Percentiles rank a stretch among this genome's conserved stretches.
Conservation (phyloP, 768 basidiomycete species). For the Suillus spraguei region DNA sequence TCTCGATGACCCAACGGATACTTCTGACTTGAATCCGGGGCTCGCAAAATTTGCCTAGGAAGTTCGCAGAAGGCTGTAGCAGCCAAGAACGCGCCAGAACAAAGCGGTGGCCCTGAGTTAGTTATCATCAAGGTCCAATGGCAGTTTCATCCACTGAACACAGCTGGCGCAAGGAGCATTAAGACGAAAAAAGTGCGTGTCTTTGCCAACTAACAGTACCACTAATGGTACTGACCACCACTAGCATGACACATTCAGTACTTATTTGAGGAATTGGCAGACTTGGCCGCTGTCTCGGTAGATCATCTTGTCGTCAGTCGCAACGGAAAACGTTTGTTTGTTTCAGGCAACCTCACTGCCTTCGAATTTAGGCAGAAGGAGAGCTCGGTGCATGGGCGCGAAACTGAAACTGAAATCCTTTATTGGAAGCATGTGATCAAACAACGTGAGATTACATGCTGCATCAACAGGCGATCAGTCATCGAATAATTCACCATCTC, state of each 20-base stretch:
- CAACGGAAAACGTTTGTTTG: conserved; percentile 63
- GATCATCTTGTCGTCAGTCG: conserved; percentile 62
- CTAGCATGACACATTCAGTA: conserved; percentile 68
- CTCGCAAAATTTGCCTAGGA: conserved; percentile 56
- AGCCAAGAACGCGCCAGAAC: conserved; percentile 26
- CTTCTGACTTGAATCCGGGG: conserved; percentile 60
- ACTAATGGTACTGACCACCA: not conserved
- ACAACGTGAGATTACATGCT: conserved; percentile 63
- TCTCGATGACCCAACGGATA: conserved; percentile 49
- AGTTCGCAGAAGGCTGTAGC: conserved; percentile 32
- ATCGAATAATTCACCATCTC: conserved; percentile 16
- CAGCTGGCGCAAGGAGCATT: conserved; percentile 47
- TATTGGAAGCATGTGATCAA: conserved; percentile 66
- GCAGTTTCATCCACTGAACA: conserved; percentile 63
- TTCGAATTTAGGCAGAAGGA: conserved; percentile 69
- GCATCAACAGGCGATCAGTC: conserved; percentile 21
- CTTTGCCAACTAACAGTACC: not conserved
- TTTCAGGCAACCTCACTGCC: conserved; percentile 65
- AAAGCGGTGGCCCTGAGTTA: conserved; percentile 34
- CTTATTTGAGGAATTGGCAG: conserved; percentile 67
- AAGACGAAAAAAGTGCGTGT: conserved; percentile 58
- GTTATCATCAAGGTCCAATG: conserved; percentile 62
- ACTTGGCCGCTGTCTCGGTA: conserved; percentile 52
- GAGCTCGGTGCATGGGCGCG: conserved; percentile 55
- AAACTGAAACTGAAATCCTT: conserved; percentile 15